A percentile compares a stretch with the other conserved stretches of the same genome.
Conservation (phyloP, 2,329 filamentous ascomycete genomes). For the Aspergillus calidoustus region DNA sequence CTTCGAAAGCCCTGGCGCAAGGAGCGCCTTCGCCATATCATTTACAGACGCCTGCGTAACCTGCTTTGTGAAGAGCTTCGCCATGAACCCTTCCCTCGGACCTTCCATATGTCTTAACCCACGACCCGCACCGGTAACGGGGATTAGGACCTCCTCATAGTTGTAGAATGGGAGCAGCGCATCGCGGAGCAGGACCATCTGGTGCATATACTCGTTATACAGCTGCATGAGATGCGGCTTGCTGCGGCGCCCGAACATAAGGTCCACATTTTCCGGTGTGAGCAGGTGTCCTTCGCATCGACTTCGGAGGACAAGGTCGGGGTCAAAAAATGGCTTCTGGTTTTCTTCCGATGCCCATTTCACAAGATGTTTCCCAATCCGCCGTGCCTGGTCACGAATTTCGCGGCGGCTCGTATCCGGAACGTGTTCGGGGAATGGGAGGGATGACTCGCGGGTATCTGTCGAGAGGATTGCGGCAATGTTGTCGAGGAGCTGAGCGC, state of each 20-base stretch:
- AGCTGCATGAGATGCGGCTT: conserved; percentile 30
- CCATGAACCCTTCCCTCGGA: conserved; percentile 20
- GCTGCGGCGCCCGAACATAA: conserved; percentile 28
- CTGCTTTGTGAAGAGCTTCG: conserved; percentile 21
- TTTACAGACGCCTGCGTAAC: conserved; percentile 20
- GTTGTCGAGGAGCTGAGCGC: conserved; percentile 23
- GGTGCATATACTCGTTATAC: conserved; percentile 31
- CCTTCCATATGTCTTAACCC: conserved; percentile 25
- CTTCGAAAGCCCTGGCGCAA: conserved; percentile 12
- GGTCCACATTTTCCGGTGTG: conserved; percentile 23
- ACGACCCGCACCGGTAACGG: conserved; percentile 14
- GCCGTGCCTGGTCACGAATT: conserved; percentile 22
- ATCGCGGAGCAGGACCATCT: conserved; percentile 30
- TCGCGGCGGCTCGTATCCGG: conserved; percentile 21
- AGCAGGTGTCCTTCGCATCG: conserved; percentile 29
- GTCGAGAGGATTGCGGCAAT: conserved; percentile 25
- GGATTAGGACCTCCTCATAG: conserved; percentile 27
- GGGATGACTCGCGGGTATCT: conserved; percentile 25
- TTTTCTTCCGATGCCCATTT: conserved; percentile 20
- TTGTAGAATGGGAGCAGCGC: conserved; percentile 28
- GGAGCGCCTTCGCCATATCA: conserved; percentile 20
- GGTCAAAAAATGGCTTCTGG: conserved; percentile 1
- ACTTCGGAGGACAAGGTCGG: conserved; percentile 23
- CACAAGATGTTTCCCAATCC: conserved; percentile 23
- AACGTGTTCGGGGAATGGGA: conserved; percentile 12